Evolutionary conservation across 768 basidiomycete genomes (phyloP).

Genomic region (Leccinellum rugosiceps): DNA sequence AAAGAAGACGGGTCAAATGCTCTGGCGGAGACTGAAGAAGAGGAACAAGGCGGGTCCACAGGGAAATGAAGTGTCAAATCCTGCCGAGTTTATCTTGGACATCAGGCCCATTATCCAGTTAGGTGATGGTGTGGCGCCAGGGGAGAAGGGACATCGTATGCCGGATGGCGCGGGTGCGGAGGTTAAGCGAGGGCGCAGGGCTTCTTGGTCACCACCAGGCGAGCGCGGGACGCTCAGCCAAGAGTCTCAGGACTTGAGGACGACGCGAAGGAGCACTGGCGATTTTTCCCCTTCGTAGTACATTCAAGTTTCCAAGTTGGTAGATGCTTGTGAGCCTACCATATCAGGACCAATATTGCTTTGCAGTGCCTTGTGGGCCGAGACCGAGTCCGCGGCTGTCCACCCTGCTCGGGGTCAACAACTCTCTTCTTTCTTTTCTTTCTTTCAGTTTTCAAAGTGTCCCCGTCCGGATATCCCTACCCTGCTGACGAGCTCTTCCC

Average conservation of each 20-base stretch:
- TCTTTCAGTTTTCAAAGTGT: not conserved
- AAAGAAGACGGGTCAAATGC: slow-evolving; percentile 37
- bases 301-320: not conserved
- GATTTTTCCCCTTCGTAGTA: slow-evolving; percentile 57
- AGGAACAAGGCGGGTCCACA: slow-evolving; percentile 20
- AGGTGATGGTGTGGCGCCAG: slow-evolving; percentile 11
- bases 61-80: slow-evolving; percentile 4
- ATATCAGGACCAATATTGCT: too few relatives aligned
- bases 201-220: slow-evolving; percentile 25
- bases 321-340: not conserved
- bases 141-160: not conserved
- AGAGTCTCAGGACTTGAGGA: not conserved
- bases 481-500: not conserved
- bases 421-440: slow-evolving; percentile 2
- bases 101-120: slow-evolving; percentile 24
- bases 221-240: slow-evolving; percentile 20
- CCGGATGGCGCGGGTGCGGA: slow-evolving; percentile 2
- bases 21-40: slow-evolving; percentile 50
- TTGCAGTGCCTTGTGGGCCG: not conserved
- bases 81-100: slow-evolving; percentile 12
- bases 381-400: not conserved
- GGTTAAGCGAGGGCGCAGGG: slow-evolving; percentile 13
- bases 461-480: not conserved
- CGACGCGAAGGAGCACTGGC: slow-evolving; percentile 24
- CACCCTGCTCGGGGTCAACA: not conserved